Percentiles rank a stretch among this genome's conserved stretches.
phyloP scores from a whole-genome alignment of 495 filamentous ascomycete genomes.

The Hypoxylon perforatum region DNA sequence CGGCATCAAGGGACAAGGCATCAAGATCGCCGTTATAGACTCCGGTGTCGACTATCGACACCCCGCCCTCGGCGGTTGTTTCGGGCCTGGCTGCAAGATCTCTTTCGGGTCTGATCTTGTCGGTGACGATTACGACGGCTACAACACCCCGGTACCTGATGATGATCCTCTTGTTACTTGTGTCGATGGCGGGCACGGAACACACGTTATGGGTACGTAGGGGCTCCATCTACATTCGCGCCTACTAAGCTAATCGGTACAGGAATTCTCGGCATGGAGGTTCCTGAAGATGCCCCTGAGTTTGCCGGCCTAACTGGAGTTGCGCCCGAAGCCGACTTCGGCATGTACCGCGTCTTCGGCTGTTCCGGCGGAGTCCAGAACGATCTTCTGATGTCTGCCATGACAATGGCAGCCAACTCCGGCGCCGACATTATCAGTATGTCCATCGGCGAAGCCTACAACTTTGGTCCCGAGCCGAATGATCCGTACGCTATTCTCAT shows the following conservation, averaged over 20 bases:
- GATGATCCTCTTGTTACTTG: conserved; percentile 42
- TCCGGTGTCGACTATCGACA: conserved; percentile 51
- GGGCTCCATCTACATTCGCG: neutral
- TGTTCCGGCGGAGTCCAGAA: conserved; percentile 7
- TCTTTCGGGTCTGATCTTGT: conserved; percentile 47
- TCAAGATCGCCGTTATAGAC: conserved; percentile 22
- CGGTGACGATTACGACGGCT: conserved; percentile 41
- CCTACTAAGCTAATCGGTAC: neutral
- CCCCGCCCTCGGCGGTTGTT: conserved; percentile 24
- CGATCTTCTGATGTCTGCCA: conserved; percentile 8
- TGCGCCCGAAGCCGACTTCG: conserved; percentile 7
- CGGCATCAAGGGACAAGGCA: conserved; percentile 17
- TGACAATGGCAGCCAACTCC: conserved; percentile 4
- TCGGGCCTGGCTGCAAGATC: conserved; percentile 51
- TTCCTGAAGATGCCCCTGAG: neutral
- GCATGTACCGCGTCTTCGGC: conserved; percentile 10
- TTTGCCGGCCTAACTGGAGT: conserved; percentile 8
- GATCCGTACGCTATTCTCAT: conserved; percentile 18
- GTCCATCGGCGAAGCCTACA: conserved; percentile 8
- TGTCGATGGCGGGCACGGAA: conserved; percentile 33
- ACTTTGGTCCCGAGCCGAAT: neutral
- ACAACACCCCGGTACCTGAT: conserved; percentile 30
- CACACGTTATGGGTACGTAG: conserved; percentile 9
- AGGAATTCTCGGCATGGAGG: conserved; percentile 5
- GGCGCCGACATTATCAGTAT: conserved; percentile 13